Conservation (phyloP, 306 rosid genomes). For the Begonia fuchsioides region DNA sequence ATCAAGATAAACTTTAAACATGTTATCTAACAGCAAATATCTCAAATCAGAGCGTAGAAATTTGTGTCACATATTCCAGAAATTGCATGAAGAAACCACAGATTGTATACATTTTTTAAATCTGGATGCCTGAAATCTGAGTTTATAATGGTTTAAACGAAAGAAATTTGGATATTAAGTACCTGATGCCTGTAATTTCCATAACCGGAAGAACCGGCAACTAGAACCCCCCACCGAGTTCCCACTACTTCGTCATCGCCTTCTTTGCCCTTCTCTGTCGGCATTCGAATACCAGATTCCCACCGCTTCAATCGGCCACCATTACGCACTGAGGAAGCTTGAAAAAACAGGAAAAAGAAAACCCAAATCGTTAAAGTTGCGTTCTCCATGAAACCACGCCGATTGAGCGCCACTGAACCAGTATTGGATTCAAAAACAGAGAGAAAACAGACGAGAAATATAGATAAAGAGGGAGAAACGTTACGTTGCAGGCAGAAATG, state of each 20-base stretch:
- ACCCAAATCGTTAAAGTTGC: slow-evolving; percentile 4
- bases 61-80: no score
- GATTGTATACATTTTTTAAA: no score
- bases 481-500: background rate
- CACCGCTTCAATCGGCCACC: slow-evolving; percentile 16
- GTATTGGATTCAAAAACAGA: background rate
- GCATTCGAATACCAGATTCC: slow-evolving; percentile 26
- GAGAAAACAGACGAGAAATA: slow-evolving; percentile 1
- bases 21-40: no score
- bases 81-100: no score
- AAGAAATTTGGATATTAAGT: background rate
- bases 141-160: no score
- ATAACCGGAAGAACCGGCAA: slow-evolving; percentile 74
- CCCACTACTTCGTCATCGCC: slow-evolving; percentile 12
- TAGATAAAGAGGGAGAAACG: background rate
- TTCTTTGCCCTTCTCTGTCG: slow-evolving; percentile 16
- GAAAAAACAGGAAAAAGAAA: slow-evolving; percentile 6
- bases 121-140: no score
- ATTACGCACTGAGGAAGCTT: background rate
- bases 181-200: slow-evolving; percentile 96
- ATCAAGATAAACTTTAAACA: background rate
- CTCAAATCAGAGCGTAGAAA: no score
- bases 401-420: background rate
- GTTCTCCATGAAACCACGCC: background rate
- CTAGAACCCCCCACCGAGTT: slow-evolving; percentile 78